Evolutionary conservation across 768 basidiomycete species (phyloP).

Genomic region (Boletus patriciae): DNA sequence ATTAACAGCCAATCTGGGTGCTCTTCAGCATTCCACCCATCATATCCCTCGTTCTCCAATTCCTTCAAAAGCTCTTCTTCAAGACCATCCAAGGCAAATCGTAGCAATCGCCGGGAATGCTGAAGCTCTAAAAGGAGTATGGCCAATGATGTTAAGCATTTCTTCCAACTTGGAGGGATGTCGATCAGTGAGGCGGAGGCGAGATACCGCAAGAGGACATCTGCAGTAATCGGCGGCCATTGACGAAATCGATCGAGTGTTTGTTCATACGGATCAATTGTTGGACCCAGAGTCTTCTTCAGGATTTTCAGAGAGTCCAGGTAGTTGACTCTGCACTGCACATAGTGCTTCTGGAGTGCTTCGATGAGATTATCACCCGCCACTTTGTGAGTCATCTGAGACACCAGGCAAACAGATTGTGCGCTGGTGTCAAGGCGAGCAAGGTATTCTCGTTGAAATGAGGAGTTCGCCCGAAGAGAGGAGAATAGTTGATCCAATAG

Average conservation of each 20-base stretch:
- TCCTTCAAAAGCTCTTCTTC: neutral
- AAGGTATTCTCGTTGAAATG: neutral
- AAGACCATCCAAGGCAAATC: neutral
- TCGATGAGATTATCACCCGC: neutral
- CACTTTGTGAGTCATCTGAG: neutral
- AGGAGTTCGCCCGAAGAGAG: neutral
- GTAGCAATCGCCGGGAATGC: neutral
- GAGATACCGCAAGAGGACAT: too few species aligned
- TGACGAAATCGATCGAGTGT: too few species aligned
- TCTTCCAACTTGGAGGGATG: too few species aligned
- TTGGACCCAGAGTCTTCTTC: too few species aligned
- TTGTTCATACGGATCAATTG: too few species aligned
- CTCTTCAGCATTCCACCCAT: neutral
- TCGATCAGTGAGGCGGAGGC: too few species aligned
- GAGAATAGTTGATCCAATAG: neutral
- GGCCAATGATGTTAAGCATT: too few species aligned
- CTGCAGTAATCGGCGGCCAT: too few species aligned
- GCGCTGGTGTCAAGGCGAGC: neutral
- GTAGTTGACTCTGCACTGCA: too few species aligned
- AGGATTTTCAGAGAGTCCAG: too few species aligned
- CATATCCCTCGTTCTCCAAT: neutral
- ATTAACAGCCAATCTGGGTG: neutral
- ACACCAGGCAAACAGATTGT: neutral
- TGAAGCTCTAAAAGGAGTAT: too few species aligned
- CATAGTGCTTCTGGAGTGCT: too few species aligned